Base-by-base conservation (phyloP, 805 yeast species). In the Nakazawaea siamensis region DNA sequence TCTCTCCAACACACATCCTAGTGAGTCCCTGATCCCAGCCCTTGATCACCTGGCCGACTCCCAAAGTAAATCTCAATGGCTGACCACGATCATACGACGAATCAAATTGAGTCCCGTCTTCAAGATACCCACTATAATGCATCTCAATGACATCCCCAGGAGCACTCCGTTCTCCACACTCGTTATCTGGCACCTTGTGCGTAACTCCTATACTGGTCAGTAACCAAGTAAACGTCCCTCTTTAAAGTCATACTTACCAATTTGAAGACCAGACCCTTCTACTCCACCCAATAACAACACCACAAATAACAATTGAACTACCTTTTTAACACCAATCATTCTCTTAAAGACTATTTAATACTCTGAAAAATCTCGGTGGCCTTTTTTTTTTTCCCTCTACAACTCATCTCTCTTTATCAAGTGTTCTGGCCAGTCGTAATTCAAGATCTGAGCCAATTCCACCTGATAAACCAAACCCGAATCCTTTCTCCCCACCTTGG, bases 1-100 rank as follows among this genome's bases (percentile, higher is more conserved):
- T 67, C 57, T 87, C 96, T 30, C 95, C 95, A 54, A 84, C 64
- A 58, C 97, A 87, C 94, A 83, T 83, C 23, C 49, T 24, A 8
- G 24, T 32, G 33, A 86, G 60, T 27, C 96, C 96, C 57, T 79
- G 74, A 43, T 87, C 97, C 96, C 96, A 87, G 40, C 97, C 96
- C 41, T 66, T 51, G 51, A 87, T 87, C 21, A 87, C 96, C 48
- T 72, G 79, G 4, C 94, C 88, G 18, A 58, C 55, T 27, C 96
- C 97, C 35, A 88, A 60, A n/a, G 58, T 58, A 57, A 87, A 87
- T 27, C 66, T 54, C 41, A 87, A 64, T 30, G 97, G 96, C 29
- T 55, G 47, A 11, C 73, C 76, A 50, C 94, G 70, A 16, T 54
- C 51, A 38, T 66, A 58, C 2, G 94, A 82, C 8, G 84, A 71